Evolutionary conservation across 106 monocot species (phyloP), one percentile per base, ranked within the genome.

Genomic region (Phalaenopsis equestris): DNA sequence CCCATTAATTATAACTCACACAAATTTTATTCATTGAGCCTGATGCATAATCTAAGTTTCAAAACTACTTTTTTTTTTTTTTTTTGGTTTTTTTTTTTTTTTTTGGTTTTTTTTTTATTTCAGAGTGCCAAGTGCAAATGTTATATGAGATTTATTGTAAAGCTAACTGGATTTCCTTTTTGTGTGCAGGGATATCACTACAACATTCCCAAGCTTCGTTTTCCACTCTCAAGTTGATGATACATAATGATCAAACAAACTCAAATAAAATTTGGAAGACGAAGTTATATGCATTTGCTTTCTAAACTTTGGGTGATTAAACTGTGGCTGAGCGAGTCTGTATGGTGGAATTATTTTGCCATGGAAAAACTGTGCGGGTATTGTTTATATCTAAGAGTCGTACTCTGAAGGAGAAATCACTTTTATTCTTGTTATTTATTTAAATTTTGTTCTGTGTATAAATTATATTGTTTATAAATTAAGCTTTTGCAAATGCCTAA

Each of bases 191-290:
- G 90, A 91, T 82, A 91, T 91, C 77, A 91, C 90, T 2, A 91
- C 88, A 39, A 91, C 88, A 56, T 91, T 91, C 75, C 90, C 90
- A 38, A 91, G 90, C 46, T 91, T 91, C 82, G 90, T 91, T 52
- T 91, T 91, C 75, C 88, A 91, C 68, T 91, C 88, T 3, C 90
- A 88, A 82, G 90, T 91, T 24, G 84, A 91, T 55, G 91, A 91
- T 75, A 86, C 84, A 72, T 91, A 78, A 91, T 56, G 7, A n/a
- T 55, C 67, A 39, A 70, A 61, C 67, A 39, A 70, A 61, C 7
- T 15, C 36, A 5, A 30, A 74, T 43, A n/a, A 42, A 45, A 6
- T 74, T 74, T 9, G 16, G 11, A 5, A 6, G 1, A 45, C 43
- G 19, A 8, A 45, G 38, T 52, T 61, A 61, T 61, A 21, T 61